Evolutionary conservation across 352 stramenopile genomes (phyloP), one percentile per base, ranked within the genome.

Genomic region (Globisporangium spiculum): DNA sequence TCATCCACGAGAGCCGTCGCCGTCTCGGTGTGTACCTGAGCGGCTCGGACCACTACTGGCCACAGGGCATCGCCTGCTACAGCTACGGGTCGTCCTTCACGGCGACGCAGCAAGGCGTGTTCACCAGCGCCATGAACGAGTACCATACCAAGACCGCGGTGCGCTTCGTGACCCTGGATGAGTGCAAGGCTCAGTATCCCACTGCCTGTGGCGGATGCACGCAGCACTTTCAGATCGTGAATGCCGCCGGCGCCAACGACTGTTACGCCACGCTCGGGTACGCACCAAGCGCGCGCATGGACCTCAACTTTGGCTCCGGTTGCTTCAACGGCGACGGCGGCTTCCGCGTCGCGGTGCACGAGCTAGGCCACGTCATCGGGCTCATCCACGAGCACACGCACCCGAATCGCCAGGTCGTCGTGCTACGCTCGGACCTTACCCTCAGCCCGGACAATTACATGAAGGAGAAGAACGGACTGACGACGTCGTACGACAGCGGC

Each of bases 371-470:
- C 67, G 32, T 79, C 10, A 60, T 82, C n/a, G 77, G 77, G 2
- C 60, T 84, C 22, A 77, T 81, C 44, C 77, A 83, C 70, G 77
- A 83, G 46, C 78, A 85, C 63, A 83, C 78, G 63, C 78, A 85
- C 62, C 75, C 75, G 34, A 68, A 75, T 38, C 78, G 78, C n/a
- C 66, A 76, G 20, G 73, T 85, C 30, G 72, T 85, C 22, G 73
- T 85, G 44, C 61, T 85, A 26, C 78, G 75, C n/a, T 67, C 67
- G 41, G 66, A 71, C 38, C 67, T 85, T 50, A 85, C 75, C 20
- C 73, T 85, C 38, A 79, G 73, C n/a, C 64, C 75, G 9, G 76
- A 85, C 67, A 85, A 85, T 74, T 85, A 85, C 69, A 71, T 81
- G 65, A 78, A 79, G 57, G 72, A 80, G 41, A 64, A 44, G 30